phyloP scores from a whole-genome alignment of 495 filamentous ascomycete genomes.

The Daldinia decipiens region DNA sequence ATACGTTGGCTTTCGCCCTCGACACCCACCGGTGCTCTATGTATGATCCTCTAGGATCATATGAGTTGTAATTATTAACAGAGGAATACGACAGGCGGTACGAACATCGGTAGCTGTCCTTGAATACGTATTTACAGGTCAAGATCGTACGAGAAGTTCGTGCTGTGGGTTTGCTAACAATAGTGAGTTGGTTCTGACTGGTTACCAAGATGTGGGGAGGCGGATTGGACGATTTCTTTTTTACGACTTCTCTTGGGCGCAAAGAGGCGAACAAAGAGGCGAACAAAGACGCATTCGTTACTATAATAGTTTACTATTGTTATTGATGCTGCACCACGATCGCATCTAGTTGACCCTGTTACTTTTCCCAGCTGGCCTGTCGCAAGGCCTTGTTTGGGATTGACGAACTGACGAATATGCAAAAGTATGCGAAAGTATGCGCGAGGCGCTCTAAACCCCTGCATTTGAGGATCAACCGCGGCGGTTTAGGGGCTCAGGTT shows the following conservation, averaged over 20 bases:
- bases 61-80: constrained; percentile 5
- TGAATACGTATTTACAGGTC: constrained; percentile 13
- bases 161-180: background rate
- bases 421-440: background rate
- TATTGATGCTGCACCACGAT: background rate
- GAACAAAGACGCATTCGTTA: background rate
- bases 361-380: constrained; percentile 43
- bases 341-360: constrained; percentile 16
- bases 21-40: background rate
- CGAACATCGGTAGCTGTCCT: constrained; percentile 4
- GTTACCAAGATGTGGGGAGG: background rate
- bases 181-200: constrained; percentile 6
- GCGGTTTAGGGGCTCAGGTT: constrained; percentile 38
- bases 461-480: constrained; percentile 40
- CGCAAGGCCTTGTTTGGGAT: constrained; percentile 37
- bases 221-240: constrained; percentile 2
- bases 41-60: constrained; percentile 21
- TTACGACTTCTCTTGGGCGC: background rate
- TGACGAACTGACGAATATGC: constrained; percentile 15
- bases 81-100: background rate
- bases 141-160: constrained; percentile 23
- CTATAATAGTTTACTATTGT: constrained; percentile 17
- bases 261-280: background rate
- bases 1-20: background rate
- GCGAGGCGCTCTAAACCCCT: constrained; percentile 29